A percentile compares a stretch with the other conserved stretches of the same genome.
Evolutionary conservation across 768 basidiomycete genomes (phyloP).

Genomic region (Paxillus rubicundulus): DNA sequence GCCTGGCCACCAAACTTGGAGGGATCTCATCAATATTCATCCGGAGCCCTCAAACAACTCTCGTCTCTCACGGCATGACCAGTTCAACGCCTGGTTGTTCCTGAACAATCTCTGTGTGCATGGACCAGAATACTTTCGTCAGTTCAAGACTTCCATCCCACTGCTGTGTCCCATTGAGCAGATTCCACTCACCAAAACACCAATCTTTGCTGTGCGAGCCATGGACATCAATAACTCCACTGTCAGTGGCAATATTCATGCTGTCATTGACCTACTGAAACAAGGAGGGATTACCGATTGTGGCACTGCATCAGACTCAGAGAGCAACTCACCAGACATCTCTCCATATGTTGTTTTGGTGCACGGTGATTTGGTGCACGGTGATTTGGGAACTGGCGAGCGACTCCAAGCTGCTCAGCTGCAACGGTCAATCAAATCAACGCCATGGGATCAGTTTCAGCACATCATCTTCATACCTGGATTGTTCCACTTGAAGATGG

Average conservation of each 20-base stretch:
- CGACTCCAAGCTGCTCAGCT: constrained; percentile 9
- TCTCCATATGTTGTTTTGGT: constrained; percentile 8
- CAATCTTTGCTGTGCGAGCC: constrained; percentile 14
- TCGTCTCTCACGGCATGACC: constrained; percentile 20
- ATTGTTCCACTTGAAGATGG: constrained; percentile 34
- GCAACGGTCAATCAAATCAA: constrained; percentile 27
- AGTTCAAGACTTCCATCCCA: constrained; percentile 14
- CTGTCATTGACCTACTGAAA: constrained; percentile 8
- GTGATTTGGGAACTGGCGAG: constrained; percentile 23
- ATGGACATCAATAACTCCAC: constrained; percentile 26
- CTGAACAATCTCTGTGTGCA: constrained; percentile 9
- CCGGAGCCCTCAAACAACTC: constrained; percentile 12
- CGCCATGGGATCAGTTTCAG: constrained; percentile 30
- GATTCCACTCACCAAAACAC: constrained; percentile 23
- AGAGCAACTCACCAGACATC: constrained; percentile 6
- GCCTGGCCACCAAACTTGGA: neutral
- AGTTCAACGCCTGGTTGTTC: constrained; percentile 24
- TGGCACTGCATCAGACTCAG: neutral
- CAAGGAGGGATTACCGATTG: constrained; percentile 1
- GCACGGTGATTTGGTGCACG: constrained; percentile 26
- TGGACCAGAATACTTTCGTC: constrained; percentile 19
- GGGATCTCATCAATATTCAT: constrained; percentile 11
- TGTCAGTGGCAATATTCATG: constrained; percentile 19
- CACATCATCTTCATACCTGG: constrained; percentile 32
- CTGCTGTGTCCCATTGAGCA: constrained; percentile 25